These are phyloP conservation scores for Tagetes erecta DNA, from an alignment of 129 eudicot genomes.

Conservation along the genomic window DNA sequence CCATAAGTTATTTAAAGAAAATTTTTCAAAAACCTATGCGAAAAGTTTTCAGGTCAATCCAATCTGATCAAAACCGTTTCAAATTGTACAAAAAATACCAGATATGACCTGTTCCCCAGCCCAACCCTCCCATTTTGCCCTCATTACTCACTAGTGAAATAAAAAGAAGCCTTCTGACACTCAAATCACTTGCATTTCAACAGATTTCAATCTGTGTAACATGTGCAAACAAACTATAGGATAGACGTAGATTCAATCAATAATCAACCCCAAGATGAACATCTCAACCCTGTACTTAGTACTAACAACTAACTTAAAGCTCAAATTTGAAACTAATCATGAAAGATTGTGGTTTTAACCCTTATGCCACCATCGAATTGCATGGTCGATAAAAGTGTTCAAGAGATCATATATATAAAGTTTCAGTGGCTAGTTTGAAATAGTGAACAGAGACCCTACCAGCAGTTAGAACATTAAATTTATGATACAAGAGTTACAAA, in stretches of 20 bases:
- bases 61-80: not conserved
- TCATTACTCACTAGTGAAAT: not conserved
- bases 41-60: not conserved
- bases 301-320: not conserved
- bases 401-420: not conserved
- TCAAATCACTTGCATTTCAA: not conserved
- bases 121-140: not conserved
- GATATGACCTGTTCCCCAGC: not conserved
- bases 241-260: not conserved
- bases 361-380: not conserved
- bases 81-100: not conserved
- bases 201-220: not conserved
- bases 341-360: not conserved
- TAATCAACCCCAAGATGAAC: not conserved
- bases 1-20: not conserved
- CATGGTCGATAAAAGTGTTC: conserved; percentile 6
- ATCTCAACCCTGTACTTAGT: not conserved
- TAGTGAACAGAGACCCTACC: not conserved
- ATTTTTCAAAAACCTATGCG: not conserved
- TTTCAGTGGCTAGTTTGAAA: not conserved
- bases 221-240: not conserved
- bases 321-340: not conserved
- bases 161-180: not conserved
- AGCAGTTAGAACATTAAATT: not conserved
- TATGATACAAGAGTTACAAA: not conserved